phyloP scores from a whole-genome alignment of 306 rosid genomes.

The Trifolium subterraneum region DNA sequence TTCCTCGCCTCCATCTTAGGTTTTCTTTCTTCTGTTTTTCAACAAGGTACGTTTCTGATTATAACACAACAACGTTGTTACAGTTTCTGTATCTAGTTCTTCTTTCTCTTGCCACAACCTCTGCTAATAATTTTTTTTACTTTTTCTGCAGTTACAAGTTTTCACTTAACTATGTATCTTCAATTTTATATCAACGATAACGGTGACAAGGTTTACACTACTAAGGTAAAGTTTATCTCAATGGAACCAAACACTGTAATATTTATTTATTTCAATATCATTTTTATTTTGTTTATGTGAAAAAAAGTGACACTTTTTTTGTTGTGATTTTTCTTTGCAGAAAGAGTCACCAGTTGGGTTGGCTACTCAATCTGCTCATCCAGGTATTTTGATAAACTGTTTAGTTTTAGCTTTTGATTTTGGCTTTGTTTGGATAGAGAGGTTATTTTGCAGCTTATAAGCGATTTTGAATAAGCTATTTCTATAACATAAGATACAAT shows the following conservation, averaged over 20 bases:
- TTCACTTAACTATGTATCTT: conserved; percentile 62
- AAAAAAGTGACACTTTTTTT: neutral
- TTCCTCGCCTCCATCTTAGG: conserved; percentile 19
- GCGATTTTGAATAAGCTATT: no score
- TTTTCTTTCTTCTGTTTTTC: neutral
- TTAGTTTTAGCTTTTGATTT: neutral
- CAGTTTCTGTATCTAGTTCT: no score
- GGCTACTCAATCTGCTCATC: conserved; percentile 87
- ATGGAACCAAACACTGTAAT: neutral
- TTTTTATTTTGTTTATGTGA: neutral
- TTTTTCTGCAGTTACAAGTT: neutral
- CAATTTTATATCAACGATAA: conserved; percentile 79
- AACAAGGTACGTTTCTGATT: neutral
- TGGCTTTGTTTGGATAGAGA: no score
- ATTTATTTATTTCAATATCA: neutral
- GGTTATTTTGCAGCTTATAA: no score
- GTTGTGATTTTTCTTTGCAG: conserved; percentile 53
- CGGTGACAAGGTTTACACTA: conserved; percentile 82
- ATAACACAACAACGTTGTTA: neutral
- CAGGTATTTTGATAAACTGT: conserved; percentile 54
- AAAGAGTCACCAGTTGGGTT: conserved; percentile 79
- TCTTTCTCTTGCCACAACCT: neutral
- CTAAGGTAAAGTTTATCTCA: neutral
- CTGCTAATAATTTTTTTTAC: neutral
- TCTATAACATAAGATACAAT: no score